These are phyloP conservation scores for Coemansia sp. DNA, from an alignment of 192 early-diverging fungal species.

Conservation along the genomic window DNA sequence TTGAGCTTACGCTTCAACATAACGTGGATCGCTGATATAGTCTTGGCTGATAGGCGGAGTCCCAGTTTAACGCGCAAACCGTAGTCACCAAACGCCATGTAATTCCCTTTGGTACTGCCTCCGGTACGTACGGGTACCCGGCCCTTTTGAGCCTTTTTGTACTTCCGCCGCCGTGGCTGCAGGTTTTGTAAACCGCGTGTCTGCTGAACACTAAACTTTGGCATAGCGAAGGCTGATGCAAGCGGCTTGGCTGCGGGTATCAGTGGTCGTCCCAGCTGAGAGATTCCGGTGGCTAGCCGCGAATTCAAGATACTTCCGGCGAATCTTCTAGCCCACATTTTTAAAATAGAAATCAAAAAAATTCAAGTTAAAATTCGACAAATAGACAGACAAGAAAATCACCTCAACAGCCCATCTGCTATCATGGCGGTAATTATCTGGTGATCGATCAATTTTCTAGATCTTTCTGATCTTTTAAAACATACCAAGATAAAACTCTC, in stretches of 20 bases:
- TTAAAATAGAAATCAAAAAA: constrained; percentile 5
- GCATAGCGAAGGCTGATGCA: background rate
- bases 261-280: background rate
- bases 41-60: constrained; percentile 77
- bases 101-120: constrained; percentile 86
- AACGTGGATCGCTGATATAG: constrained; percentile 78
- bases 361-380: constrained; percentile 2
- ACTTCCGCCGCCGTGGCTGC: constrained; percentile 78
- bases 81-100: constrained; percentile 87
- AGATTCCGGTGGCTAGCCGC: constrained; percentile 12
- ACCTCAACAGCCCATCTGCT: background rate
- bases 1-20: constrained; percentile 83
- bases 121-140: constrained; percentile 81
- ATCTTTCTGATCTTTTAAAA: background rate
- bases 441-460: constrained; percentile 1
- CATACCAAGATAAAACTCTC: no score
- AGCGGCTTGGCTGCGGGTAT: constrained; percentile 8
- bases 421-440: background rate
- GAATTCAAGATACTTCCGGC: constrained; percentile 33
- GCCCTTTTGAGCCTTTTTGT: constrained; percentile 91
- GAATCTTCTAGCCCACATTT: constrained; percentile 52
- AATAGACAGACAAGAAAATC: background rate
- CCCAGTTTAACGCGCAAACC: constrained; percentile 91
- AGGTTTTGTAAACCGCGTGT: constrained; percentile 67
- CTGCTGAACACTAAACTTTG: constrained; percentile 19